phyloP scores from a whole-genome alignment of 768 basidiomycete species.

The Polyporus arcularius region DNA sequence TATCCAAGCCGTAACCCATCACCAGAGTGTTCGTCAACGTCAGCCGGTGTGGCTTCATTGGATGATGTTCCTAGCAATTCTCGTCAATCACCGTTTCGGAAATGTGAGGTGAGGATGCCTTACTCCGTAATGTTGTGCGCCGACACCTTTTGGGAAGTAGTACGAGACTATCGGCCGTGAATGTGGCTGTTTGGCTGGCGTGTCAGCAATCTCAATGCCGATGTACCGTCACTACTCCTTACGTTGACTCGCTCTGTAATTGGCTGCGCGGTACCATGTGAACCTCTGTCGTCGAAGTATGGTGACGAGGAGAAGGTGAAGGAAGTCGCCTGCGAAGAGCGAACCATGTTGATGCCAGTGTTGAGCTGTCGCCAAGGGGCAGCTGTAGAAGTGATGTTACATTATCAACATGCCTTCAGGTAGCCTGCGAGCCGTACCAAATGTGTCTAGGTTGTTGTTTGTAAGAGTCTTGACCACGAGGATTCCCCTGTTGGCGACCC shows the following conservation, averaged over 20 bases:
- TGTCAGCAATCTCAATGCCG: background rate
- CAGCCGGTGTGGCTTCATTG: conserved; percentile 98
- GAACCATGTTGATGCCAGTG: conserved; percentile 38
- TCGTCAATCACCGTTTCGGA: background rate
- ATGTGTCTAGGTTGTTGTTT: too few relatives aligned
- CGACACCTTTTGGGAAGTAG: conserved; percentile 92
- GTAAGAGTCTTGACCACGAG: too few relatives aligned
- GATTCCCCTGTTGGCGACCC: too few relatives aligned
- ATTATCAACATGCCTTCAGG: background rate
- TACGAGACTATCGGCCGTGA: conserved; percentile 92
- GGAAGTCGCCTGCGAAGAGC: conserved; percentile 44
- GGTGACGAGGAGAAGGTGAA: conserved; percentile 62
- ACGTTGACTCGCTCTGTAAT: conserved; percentile 81
- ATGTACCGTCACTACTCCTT: conserved; percentile 30
- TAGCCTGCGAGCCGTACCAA: background rate
- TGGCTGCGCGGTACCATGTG: conserved; percentile 70
- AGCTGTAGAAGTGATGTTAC: background rate
- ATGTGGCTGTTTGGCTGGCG: conserved; percentile 52
- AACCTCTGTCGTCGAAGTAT: conserved; percentile 77
- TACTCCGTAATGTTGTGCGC: conserved; percentile 96
- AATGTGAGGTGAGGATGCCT: conserved; percentile 24
- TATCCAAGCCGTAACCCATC: conserved; percentile 94
- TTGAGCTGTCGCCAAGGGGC: background rate
- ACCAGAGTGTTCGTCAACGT: conserved; percentile 95
- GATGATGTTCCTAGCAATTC: conserved; percentile 83